Evolutionary conservation across 192 early-diverging fungal species (phyloP), one percentile per base, ranked within the genome.

Genomic region (Gaertneriomyces semiglobifer): DNA sequence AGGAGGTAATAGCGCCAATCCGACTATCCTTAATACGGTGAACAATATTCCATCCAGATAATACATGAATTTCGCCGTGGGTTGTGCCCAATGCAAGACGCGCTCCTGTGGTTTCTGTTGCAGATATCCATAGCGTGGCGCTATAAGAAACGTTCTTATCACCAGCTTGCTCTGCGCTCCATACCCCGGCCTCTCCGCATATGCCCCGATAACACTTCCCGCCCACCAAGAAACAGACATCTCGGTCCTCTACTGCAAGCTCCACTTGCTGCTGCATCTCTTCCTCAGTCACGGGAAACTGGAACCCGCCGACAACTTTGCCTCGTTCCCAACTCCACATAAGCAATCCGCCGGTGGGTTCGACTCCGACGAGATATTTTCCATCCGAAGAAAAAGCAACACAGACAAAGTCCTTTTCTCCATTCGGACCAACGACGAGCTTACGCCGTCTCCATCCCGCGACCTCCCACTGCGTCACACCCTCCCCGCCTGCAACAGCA

Each of bases 271-370:
- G 74, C 44, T 42, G 42, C 6, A 77, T 62, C 19, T 45, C 53
- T 40, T 8, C 18, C 14, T 52, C 57, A 39, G 55, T 56, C 14
- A 46, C 33, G 53, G 41, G 51, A 18, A 20, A 18, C 12, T 33
- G 60, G 52, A 69, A 16, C 14, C 70, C 69, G 2, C 74, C 80
- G 2, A 81, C 14, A 8, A 74, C 61, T 52, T 78, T 79, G 0
- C 77, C 79, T 58, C 83, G 83, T 62, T 85, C 84, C 84, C 84
- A 85, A n/a, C 70, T 44, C 46, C 69, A 85, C 50, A 70, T 83
- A 53, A 77, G 75, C 41, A 85, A 64, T 4, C 71, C 63, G 75
- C 79, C 81, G 51, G 83, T 79, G 12, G 84, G 83, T 5, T 54
- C 67, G 11, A 78, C 77, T 6, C 63, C 40, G 9, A 70, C 72